Conservation (phyloP, 2,329 filamentous ascomycete genomes). For the Zarea fungicola region DNA sequence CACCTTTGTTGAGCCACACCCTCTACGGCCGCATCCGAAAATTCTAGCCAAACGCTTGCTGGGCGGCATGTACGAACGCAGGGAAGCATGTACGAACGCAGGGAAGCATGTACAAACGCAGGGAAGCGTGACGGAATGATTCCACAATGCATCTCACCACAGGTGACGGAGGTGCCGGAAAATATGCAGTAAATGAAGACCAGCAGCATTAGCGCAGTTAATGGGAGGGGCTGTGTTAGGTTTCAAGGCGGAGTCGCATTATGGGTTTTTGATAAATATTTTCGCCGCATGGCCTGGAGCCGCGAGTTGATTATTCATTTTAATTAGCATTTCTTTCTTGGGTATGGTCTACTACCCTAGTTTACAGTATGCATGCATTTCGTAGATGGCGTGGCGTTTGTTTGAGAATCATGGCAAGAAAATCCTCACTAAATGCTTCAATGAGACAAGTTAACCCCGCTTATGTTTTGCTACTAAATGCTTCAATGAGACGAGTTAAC, state of each 20-base stretch:
- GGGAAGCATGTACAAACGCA: too few relatives aligned
- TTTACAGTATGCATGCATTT: background rate
- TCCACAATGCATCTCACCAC: too few relatives aligned
- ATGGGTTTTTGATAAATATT: too few relatives aligned
- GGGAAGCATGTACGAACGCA: too few relatives aligned
- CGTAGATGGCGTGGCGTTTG: background rate
- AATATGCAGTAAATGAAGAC: too few relatives aligned
- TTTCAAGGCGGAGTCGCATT: background rate
- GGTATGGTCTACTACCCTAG: too few relatives aligned
- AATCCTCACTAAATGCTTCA: background rate
- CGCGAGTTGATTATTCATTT: background rate
- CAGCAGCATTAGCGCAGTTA: background rate
- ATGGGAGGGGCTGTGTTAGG: background rate
- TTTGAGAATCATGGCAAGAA: background rate
- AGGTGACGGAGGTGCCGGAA: too few relatives aligned
- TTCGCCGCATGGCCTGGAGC: slow-evolving; percentile 8
- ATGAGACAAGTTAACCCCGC: background rate
- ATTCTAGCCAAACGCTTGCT: too few relatives aligned
- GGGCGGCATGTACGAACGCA: too few relatives aligned
- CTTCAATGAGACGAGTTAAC: background rate
- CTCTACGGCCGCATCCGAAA: too few relatives aligned
- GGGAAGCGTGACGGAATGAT: too few relatives aligned
- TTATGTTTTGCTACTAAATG: background rate
- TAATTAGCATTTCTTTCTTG: slow-evolving; percentile 7
- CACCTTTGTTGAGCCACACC: too few relatives aligned